A percentile compares a stretch with the other conserved stretches of the same genome.
phyloP scores from a whole-genome alignment of 768 basidiomycete genomes.

The Hemileccinum impolitum region DNA sequence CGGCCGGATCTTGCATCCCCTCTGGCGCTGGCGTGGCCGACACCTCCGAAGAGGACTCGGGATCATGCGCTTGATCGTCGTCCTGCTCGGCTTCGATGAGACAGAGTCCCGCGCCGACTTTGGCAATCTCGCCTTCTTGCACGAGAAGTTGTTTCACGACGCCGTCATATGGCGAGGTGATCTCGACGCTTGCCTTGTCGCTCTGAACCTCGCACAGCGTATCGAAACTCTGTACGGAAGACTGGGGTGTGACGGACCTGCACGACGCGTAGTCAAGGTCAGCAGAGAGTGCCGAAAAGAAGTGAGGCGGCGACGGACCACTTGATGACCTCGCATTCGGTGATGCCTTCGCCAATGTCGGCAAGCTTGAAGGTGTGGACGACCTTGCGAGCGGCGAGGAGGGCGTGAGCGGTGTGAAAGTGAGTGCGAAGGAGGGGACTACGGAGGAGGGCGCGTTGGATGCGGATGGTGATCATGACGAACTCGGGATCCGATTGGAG shows the following conservation, averaged over 20 bases:
- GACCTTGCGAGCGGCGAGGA: slow-evolving; percentile 33
- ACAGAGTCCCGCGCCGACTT: slow-evolving; percentile 77
- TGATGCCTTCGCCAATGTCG: slow-evolving; percentile 89
- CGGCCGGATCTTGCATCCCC: slow-evolving; percentile 16
- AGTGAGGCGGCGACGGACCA: slow-evolving; percentile 49
- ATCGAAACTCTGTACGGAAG: slow-evolving; percentile 61
- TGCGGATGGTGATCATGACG: slow-evolving; percentile 1
- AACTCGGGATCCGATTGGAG: too few relatives aligned
- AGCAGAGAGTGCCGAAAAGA: slow-evolving; percentile 7
- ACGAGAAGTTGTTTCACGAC: slow-evolving; percentile 69
- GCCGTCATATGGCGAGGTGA: slow-evolving; percentile 84
- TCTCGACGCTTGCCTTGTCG: slow-evolving; percentile 89
- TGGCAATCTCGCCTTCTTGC: slow-evolving; percentile 77
- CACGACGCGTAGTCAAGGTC: not conserved
- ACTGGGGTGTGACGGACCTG: slow-evolving; percentile 62
- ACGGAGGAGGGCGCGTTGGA: slow-evolving; percentile 24
- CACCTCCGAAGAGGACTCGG: not conserved
- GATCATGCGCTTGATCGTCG: slow-evolving; percentile 1
- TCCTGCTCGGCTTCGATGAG: slow-evolving; percentile 79
- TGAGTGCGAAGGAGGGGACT: slow-evolving; percentile 27
- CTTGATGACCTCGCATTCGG: slow-evolving; percentile 85
- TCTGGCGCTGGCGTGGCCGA: not conserved
- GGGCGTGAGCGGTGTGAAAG: slow-evolving; percentile 36
- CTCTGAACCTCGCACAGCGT: slow-evolving; percentile 81
- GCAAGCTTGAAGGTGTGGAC: slow-evolving; percentile 72